These are phyloP conservation scores for Licmophora abbreviata DNA, from an alignment of 108 stramenopile genomes.

Conservation along the genomic window DNA sequence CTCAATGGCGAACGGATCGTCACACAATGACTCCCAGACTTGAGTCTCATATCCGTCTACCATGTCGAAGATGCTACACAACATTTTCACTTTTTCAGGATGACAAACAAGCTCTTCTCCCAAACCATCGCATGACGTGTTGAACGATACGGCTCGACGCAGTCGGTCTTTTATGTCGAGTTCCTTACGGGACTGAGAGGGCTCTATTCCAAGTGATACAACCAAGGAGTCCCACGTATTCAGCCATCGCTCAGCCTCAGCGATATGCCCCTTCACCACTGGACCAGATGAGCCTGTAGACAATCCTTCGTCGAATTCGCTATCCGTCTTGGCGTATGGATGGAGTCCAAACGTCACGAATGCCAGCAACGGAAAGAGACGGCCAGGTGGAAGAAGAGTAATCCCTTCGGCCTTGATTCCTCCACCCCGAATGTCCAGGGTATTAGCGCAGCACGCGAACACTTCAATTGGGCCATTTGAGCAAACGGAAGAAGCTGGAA, in stretches of 20 bases:
- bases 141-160: slow-evolving; percentile 34
- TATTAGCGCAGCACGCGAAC: slow-evolving; percentile 42
- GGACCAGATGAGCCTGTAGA: slow-evolving; percentile 9
- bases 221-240: not conserved
- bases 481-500: slow-evolving; percentile 26
- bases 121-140: slow-evolving; percentile 25
- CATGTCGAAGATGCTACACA: slow-evolving; percentile 49
- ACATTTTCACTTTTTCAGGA: slow-evolving; percentile 31
- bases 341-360: slow-evolving; percentile 47
- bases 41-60: slow-evolving; percentile 36
- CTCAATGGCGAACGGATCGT: slow-evolving; percentile 14
- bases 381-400: slow-evolving; percentile 54
- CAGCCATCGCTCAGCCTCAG: not conserved
- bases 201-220: not conserved
- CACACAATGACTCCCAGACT: slow-evolving; percentile 33
- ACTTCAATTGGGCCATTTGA: slow-evolving; percentile 5
- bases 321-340: slow-evolving; percentile 13
- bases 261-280: slow-evolving; percentile 8
- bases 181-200: not conserved
- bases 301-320: slow-evolving; percentile 10
- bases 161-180: not conserved
- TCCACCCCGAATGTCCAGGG: slow-evolving; percentile 56
- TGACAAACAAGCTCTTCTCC: slow-evolving; percentile 60
- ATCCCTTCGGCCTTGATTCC: slow-evolving; percentile 46
- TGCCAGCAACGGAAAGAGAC: slow-evolving; percentile 44